These are phyloP conservation scores for Lipomyces kockii DNA, from an alignment of 805 yeast species.

Conservation along the genomic window DNA sequence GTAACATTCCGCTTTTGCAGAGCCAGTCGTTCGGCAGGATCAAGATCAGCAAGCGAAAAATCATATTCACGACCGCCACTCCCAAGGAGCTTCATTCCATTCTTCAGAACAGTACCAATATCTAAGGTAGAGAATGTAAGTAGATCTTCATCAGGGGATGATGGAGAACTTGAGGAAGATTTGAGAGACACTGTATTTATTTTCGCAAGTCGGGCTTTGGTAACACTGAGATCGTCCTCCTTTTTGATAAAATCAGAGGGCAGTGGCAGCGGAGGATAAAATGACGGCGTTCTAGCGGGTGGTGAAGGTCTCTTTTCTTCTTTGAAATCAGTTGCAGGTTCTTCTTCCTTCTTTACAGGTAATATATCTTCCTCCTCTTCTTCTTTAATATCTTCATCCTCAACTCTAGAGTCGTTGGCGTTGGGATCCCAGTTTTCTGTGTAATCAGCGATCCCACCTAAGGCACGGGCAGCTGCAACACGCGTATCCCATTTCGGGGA, in stretches of 20 bases:
- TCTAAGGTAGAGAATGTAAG: slow-evolving; percentile 47
- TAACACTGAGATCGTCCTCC: slow-evolving; percentile 39
- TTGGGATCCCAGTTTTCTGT: slow-evolving; percentile 87
- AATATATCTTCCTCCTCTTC: slow-evolving; percentile 31
- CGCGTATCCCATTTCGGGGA: slow-evolving; percentile 95
- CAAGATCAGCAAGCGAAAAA: slow-evolving; percentile 47
- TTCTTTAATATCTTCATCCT: slow-evolving; percentile 37
- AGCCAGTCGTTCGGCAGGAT: slow-evolving; percentile 54
- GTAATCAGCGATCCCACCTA: slow-evolving; percentile 88
- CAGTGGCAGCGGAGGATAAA: slow-evolving; percentile 20
- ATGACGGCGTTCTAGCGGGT: slow-evolving; percentile 7
- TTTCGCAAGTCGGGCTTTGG: slow-evolving; percentile 33
- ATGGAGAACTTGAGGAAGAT: neutral
- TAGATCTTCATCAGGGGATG: slow-evolving; percentile 36
- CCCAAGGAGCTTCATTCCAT: slow-evolving; percentile 61
- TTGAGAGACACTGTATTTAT: slow-evolving; percentile 5
- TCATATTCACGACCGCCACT: slow-evolving; percentile 59
- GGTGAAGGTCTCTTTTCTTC: slow-evolving; percentile 1
- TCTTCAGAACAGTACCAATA: slow-evolving; percentile 45
- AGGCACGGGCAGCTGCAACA: slow-evolving; percentile 89
- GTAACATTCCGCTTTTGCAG: slow-evolving; percentile 55
- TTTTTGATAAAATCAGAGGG: slow-evolving; percentile 39
- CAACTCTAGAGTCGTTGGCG: slow-evolving; percentile 31
- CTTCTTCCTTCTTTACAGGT: slow-evolving; percentile 7
- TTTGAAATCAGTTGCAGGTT: neutral